phyloP scores from a whole-genome alignment of 1,139 yeast genomes.

The Suhomyces yuchorum region DNA sequence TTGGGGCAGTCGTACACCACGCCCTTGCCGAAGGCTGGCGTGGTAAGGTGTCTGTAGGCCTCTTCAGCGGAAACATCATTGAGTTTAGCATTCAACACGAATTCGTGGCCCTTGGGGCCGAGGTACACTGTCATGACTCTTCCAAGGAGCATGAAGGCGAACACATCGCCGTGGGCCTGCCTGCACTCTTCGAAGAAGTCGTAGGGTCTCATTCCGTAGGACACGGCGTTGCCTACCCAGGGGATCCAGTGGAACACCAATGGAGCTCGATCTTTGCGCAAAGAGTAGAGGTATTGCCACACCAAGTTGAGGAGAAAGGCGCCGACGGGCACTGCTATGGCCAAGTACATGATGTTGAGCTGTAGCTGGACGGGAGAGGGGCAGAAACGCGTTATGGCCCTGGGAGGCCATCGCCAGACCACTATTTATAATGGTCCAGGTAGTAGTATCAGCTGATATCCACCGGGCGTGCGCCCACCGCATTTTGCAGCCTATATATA shows the following conservation, averaged over 20 bases:
- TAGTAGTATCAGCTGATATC: slow-evolving; percentile 11
- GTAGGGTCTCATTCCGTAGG: slow-evolving; percentile 90
- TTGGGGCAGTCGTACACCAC: slow-evolving; percentile 97
- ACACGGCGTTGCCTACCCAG: slow-evolving; percentile 89
- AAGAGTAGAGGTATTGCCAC: slow-evolving; percentile 69
- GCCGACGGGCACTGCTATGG: slow-evolving; percentile 27
- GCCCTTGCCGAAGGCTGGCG: slow-evolving; percentile 97
- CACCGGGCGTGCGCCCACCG: slow-evolving; percentile 2
- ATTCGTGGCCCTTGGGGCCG: slow-evolving; percentile 97
- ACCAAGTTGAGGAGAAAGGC: slow-evolving; percentile 51
- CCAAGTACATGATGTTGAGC: not conserved
- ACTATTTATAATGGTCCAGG: slow-evolving; percentile 6
- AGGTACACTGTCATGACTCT: slow-evolving; percentile 91
- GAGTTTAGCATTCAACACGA: slow-evolving; percentile 86
- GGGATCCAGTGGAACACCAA: slow-evolving; percentile 91
- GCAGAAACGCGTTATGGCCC: not conserved
- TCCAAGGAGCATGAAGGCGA: slow-evolving; percentile 85
- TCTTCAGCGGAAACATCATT: slow-evolving; percentile 94
- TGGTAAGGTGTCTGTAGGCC: slow-evolving; percentile 90
- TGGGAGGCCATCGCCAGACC: not conserved
- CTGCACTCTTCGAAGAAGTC: slow-evolving; percentile 81
- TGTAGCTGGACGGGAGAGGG: not conserved
- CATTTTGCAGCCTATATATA: slow-evolving; percentile 11
- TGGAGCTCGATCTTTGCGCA: slow-evolving; percentile 82
- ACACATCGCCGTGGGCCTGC: slow-evolving; percentile 83